These are phyloP conservation scores for Aegilops speltoides DNA, from an alignment of 176 grass and related monocot genomes.

Conservation along the genomic window DNA sequence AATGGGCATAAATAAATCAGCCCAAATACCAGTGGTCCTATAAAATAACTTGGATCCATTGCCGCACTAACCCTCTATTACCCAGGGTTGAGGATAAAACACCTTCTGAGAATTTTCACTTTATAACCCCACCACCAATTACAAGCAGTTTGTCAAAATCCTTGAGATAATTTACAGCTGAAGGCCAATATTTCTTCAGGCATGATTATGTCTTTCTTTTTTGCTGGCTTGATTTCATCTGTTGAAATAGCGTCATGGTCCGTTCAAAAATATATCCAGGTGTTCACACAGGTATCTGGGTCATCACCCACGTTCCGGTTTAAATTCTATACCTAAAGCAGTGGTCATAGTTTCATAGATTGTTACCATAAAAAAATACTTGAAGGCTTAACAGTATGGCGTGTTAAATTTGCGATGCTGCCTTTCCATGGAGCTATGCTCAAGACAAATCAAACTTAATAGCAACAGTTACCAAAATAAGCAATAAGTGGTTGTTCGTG, in stretches of 20 bases:
- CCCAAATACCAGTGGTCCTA: background rate
- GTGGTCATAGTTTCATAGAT: background rate
- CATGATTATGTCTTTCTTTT: background rate
- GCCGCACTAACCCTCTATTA: background rate
- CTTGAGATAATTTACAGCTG: slow-evolving; percentile 13
- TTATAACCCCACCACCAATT: background rate
- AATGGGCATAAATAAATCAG: background rate
- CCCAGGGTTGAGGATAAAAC: slow-evolving; percentile 6
- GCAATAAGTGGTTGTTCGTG: background rate
- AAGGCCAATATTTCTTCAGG: background rate
- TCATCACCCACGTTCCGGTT: slow-evolving; percentile 4
- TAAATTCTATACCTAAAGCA: slow-evolving; percentile 8
- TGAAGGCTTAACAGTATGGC: background rate
- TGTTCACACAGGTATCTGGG: background rate
- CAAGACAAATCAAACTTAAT: background rate
- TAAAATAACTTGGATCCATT: background rate
- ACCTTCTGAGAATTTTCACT: slow-evolving; percentile 11
- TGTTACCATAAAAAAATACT: background rate
- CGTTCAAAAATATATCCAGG: slow-evolving; percentile 14
- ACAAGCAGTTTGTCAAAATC: background rate
- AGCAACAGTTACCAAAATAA: slow-evolving; percentile 20
- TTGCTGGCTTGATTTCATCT: background rate
- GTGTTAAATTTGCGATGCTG: background rate
- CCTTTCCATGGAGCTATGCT: background rate
- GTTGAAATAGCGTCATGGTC: background rate